Base-by-base conservation (phyloP, 495 filamentous ascomycete species). In the Penicillium taxi region DNA sequence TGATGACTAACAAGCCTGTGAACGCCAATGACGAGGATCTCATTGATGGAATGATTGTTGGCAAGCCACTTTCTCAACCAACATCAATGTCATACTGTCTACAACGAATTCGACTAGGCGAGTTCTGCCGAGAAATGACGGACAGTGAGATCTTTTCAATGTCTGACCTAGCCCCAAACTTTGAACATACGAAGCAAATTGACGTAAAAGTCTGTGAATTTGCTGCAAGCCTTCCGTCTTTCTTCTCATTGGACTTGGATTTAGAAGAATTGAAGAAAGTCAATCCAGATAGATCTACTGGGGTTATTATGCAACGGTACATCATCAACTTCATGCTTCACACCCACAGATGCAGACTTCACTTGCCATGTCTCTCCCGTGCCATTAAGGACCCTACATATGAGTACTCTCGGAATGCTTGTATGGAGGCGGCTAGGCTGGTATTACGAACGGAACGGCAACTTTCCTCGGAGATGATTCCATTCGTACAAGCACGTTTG, bases 11-110 rank as follows among this genome's bases (percentile, higher is more conserved):
- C 7, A 60, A 61, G 19, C 71, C 70, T n/a, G 35, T 55, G 15
- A 72, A 73, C 41, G 13, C 61, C 9, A 62, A 69, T 31, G 66
- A 72, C 33, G 59, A 62, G 39, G 70, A 74, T 31, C 30, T 69
- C 2, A 24, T 45, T 2, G 57, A 66, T 34, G 61, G 59, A n/a
- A 56, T 50, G 29, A 23, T 18, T 15, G 28, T 52, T 14, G 49
- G 42, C 26, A 48, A 46, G 25, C 58, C 67, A 1, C 25, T 67
- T 12, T 51, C 59, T 8, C 38, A 64, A 9, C 56, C 61, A 1
- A 73, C 70, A 0, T 41, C 54, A 0, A 64, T 72, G 54, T 69
- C 70, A 3, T 72, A 67, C 35, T 58, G 53, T 18, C 36, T 74
- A 9, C 63, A 67, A 22, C 45, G 69, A 28, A 67, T 67, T 27